phyloP scores from a whole-genome alignment of 1,139 yeast species.

The Yamadazyma jaroonii region DNA sequence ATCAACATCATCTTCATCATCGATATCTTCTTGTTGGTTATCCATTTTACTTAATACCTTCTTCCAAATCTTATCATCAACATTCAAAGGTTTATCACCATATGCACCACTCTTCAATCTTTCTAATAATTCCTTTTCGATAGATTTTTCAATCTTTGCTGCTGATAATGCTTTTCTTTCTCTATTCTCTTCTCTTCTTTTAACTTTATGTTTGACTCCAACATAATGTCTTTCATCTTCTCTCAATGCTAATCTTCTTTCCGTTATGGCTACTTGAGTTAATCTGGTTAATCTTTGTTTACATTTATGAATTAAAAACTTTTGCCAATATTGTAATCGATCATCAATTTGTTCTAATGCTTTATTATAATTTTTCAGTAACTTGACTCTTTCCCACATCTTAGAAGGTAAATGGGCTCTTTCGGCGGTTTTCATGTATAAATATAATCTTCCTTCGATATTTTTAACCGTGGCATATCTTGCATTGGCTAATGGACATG shows the following conservation, averaged over 20 bases:
- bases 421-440: conserved; percentile 96
- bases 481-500: conserved; percentile 95
- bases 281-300: conserved; percentile 92
- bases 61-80: conserved; percentile 94
- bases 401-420: conserved; percentile 93
- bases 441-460: conserved; percentile 81
- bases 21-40: conserved; percentile 56
- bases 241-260: conserved; percentile 84
- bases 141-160: conserved; percentile 93
- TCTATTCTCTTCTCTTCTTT: conserved; percentile 88
- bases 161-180: conserved; percentile 96
- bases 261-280: conserved; percentile 96
- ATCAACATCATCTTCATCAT: conserved; percentile 61
- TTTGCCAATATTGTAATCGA: conserved; percentile 89
- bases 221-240: conserved; percentile 93
- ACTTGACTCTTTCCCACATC: conserved; percentile 89
- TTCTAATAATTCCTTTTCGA: conserved; percentile 90
- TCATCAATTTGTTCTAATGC: conserved; percentile 88
- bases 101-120: conserved; percentile 97
- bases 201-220: conserved; percentile 89
- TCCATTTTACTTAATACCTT: conserved; percentile 80
- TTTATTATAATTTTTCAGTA: conserved; percentile 81
- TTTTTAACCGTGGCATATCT: conserved; percentile 92
- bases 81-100: conserved; percentile 96
- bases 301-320: conserved; percentile 86